phyloP scores from a whole-genome alignment of 2,329 filamentous ascomycete species.

The Sodiomyces alkalinus region DNA sequence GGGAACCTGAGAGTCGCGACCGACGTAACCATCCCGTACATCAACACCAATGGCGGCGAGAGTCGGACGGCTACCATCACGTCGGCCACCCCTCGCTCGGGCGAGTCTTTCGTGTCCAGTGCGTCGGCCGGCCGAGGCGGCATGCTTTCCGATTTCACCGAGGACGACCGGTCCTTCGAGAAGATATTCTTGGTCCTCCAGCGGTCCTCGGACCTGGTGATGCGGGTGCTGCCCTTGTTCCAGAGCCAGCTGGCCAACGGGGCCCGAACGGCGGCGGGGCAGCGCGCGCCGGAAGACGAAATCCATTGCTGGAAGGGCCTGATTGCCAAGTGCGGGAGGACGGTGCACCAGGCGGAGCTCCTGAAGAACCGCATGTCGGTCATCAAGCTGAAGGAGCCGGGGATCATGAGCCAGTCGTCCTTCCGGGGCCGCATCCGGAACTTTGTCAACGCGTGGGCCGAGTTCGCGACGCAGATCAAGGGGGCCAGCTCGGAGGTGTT shows the following conservation, averaged over 20 bases:
- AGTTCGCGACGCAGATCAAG: slow-evolving; percentile 47
- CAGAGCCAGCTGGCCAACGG: slow-evolving; percentile 50
- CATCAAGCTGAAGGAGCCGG: slow-evolving; percentile 76
- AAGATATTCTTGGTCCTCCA: slow-evolving; percentile 65
- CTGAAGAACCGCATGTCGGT: slow-evolving; percentile 58
- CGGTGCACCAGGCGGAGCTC: slow-evolving; percentile 58
- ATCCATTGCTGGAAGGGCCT: slow-evolving; percentile 54
- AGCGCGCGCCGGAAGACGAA: slow-evolving; percentile 42
- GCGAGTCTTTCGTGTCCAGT: slow-evolving; percentile 59
- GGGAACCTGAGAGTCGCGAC: slow-evolving; percentile 42
- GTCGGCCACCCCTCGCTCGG: slow-evolving; percentile 63
- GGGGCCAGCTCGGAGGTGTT: slow-evolving; percentile 33
- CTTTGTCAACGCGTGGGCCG: slow-evolving; percentile 56
- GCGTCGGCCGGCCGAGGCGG: slow-evolving; percentile 32
- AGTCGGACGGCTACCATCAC: slow-evolving; percentile 35
- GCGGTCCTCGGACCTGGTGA: slow-evolving; percentile 56
- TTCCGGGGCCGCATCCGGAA: slow-evolving; percentile 61
- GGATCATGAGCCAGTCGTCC: slow-evolving; percentile 45
- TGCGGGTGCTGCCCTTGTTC: slow-evolving; percentile 55
- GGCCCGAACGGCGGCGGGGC: slow-evolving; percentile 46
- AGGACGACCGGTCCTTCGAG: slow-evolving; percentile 72
- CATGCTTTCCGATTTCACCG: slow-evolving; percentile 44
- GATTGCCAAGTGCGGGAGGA: slow-evolving; percentile 54
- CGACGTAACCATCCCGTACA: slow-evolving; percentile 32
- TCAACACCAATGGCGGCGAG: slow-evolving; percentile 31